phyloP scores from a whole-genome alignment of 306 rosid species.

The Inga oerstediana region DNA sequence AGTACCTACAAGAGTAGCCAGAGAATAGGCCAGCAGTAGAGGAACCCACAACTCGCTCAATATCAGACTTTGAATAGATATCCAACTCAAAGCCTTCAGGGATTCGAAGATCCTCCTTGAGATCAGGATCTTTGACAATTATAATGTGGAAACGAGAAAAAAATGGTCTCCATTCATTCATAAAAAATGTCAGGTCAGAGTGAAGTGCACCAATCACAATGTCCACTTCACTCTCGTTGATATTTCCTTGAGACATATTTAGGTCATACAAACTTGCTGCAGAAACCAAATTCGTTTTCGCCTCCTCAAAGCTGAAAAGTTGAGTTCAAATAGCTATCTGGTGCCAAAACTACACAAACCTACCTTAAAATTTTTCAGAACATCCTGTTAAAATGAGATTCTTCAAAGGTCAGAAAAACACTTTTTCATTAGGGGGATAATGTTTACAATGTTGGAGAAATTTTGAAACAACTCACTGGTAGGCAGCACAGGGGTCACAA shows the following conservation, averaged over 20 bases:
- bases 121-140: slow-evolving; percentile 85
- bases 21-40: slow-evolving; percentile 67
- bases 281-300: slow-evolving; percentile 20
- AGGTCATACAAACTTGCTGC: slow-evolving; percentile 1
- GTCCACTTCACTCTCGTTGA: slow-evolving; percentile 71
- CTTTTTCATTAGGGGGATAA: slow-evolving; percentile 15
- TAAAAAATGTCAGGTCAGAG: slow-evolving; percentile 65
- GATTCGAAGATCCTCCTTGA: slow-evolving; percentile 70
- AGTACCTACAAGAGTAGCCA: slow-evolving; percentile 95
- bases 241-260: slow-evolving; percentile 71
- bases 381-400: slow-evolving; percentile 64
- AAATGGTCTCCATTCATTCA: slow-evolving; percentile 83
- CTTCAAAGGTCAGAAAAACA: slow-evolving; percentile 34
- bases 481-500: slow-evolving; percentile 81
- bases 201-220: slow-evolving; percentile 84
- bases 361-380: slow-evolving; percentile 68
- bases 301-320: slow-evolving; percentile 32
- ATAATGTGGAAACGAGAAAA: slow-evolving; percentile 83
- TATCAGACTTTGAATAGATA: slow-evolving; percentile 67
- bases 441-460: slow-evolving; percentile 6
- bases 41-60: slow-evolving; percentile 70
- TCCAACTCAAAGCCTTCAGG: slow-evolving; percentile 75
- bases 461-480: slow-evolving; percentile 69
- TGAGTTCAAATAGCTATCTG: slow-evolving; percentile 30
- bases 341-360: slow-evolving; percentile 30